phyloP scores from a whole-genome alignment of 345 rosid species.

The Raphanus sativus region DNA sequence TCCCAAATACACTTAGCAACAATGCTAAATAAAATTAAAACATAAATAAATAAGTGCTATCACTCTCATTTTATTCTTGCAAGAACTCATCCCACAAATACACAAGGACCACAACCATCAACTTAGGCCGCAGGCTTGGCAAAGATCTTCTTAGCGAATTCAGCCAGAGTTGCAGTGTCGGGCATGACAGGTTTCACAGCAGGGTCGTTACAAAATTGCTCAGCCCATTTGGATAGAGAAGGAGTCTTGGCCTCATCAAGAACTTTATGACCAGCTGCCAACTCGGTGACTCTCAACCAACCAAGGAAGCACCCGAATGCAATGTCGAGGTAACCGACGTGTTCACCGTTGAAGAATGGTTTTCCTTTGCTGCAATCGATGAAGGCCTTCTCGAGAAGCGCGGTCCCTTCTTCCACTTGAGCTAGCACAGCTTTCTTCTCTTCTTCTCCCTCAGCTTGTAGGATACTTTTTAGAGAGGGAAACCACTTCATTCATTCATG shows the following conservation, averaged over 20 bases:
- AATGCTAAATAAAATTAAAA: background rate
- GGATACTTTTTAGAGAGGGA: conserved; percentile 37
- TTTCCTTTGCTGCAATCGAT: conserved; percentile 63
- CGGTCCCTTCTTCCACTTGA: conserved; percentile 43
- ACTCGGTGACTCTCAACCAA: conserved; percentile 61
- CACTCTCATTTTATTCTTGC: conserved; percentile 21
- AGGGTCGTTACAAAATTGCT: conserved; percentile 52
- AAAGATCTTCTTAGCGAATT: conserved; percentile 42
- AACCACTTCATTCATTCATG: conserved; percentile 47
- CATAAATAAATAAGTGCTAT: background rate
- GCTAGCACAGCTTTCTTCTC: conserved; percentile 41
- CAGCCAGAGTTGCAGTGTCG: conserved; percentile 62
- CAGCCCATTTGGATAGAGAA: conserved; percentile 58
- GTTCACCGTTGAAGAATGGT: conserved; percentile 68
- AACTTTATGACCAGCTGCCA: conserved; percentile 36
- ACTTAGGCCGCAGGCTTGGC: conserved; percentile 27
- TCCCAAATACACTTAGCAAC: background rate
- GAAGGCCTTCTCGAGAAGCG: conserved; percentile 55
- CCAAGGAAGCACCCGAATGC: conserved; percentile 61
- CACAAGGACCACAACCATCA: background rate
- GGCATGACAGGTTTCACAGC: conserved; percentile 71
- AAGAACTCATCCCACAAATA: conserved; percentile 7
- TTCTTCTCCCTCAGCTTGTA: conserved; percentile 42
- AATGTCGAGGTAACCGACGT: conserved; percentile 65
- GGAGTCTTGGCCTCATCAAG: conserved; percentile 56